Percentiles rank a stretch among this genome's conserved stretches.
These are phyloP conservation scores for Vigna mungo DNA, from an alignment of 306 rosid species.

Conservation along the genomic window DNA sequence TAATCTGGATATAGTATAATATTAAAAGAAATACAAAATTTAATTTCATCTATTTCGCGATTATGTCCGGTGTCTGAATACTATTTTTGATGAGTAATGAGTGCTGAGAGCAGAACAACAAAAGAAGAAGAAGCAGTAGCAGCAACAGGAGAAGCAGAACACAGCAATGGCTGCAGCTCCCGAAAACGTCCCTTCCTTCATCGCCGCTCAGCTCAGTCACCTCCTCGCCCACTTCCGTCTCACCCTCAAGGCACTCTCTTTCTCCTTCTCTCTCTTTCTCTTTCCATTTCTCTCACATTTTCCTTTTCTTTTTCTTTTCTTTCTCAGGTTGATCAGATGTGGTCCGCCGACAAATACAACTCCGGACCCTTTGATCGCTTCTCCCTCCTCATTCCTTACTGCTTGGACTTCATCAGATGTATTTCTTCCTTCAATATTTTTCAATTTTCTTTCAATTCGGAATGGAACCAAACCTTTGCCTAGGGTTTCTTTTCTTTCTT, in stretches of 20 bases:
- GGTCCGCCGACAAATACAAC: slow-evolving; percentile 77
- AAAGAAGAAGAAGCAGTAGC: too few species aligned
- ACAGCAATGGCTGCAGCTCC: slow-evolving; percentile 44
- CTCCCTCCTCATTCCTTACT: slow-evolving; percentile 80
- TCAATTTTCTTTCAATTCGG: background rate
- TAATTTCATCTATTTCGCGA: too few species aligned
- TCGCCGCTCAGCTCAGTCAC: slow-evolving; percentile 80
- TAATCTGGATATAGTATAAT: too few species aligned
- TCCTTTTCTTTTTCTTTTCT: background rate
- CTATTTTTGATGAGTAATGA: too few species aligned
- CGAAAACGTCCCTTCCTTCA: slow-evolving; percentile 70
- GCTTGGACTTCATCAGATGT: slow-evolving; percentile 89
- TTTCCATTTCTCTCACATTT: background rate
- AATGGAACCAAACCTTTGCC: background rate
- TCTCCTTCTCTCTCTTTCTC: background rate
- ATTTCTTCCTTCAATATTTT: slow-evolving; percentile 39
- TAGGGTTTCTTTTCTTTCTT: slow-evolving; percentile 32
- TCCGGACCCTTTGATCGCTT: slow-evolving; percentile 75
- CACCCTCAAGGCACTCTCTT: slow-evolving; percentile 61
- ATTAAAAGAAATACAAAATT: too few species aligned
- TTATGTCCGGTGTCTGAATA: too few species aligned
- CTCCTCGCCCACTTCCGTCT: slow-evolving; percentile 69
- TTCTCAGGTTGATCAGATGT: slow-evolving; percentile 81
- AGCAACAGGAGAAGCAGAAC: background rate
- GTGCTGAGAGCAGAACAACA: too few species aligned